Percentiles rank a stretch among this genome's conserved stretches.
Evolutionary conservation across 2,329 filamentous ascomycete species (phyloP).

Genomic region (Xenosphaeropsis pyriputrescens): DNA sequence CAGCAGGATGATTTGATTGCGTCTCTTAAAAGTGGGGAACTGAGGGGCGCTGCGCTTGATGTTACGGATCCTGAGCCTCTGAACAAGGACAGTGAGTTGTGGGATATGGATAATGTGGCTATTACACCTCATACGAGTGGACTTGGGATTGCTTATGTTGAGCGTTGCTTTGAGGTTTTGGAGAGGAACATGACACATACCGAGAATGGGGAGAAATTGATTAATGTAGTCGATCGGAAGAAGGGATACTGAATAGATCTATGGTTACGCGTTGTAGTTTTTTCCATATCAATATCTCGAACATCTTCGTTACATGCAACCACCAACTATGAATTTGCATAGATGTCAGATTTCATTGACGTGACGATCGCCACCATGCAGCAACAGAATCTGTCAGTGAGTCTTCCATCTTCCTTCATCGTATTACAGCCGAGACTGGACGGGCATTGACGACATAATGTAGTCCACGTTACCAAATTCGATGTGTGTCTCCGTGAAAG

Average conservation of each 20-base stretch:
- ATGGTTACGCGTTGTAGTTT: neutral
- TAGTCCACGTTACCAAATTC: too few species aligned
- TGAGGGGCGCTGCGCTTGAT: conserved; percentile 50
- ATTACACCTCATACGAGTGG: conserved; percentile 53
- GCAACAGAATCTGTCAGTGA: too few species aligned
- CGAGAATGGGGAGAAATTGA: conserved; percentile 34
- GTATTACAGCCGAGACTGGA: too few species aligned
- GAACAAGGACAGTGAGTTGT: conserved; percentile 42
- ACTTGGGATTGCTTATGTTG: conserved; percentile 34
- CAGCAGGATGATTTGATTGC: conserved; percentile 42
- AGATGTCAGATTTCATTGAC: too few species aligned
- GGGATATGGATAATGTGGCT: conserved; percentile 44
- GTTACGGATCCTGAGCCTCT: conserved; percentile 56
- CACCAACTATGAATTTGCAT: too few species aligned
- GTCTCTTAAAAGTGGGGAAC: conserved; percentile 31
- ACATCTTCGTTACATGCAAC: too few species aligned
- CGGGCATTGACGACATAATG: too few species aligned
- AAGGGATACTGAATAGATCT: conserved; percentile 37
- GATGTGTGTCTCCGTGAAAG: too few species aligned
- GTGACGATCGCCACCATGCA: too few species aligned
- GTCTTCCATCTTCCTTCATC: too few species aligned
- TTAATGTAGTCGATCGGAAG: conserved; percentile 46
- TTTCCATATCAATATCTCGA: too few species aligned
- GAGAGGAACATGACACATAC: conserved; percentile 37
- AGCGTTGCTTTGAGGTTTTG: conserved; percentile 41